Percentiles rank a stretch among this genome's conserved stretches.
phyloP scores from a whole-genome alignment of 2,329 filamentous ascomycete species.

The Elsinoe batatas region DNA sequence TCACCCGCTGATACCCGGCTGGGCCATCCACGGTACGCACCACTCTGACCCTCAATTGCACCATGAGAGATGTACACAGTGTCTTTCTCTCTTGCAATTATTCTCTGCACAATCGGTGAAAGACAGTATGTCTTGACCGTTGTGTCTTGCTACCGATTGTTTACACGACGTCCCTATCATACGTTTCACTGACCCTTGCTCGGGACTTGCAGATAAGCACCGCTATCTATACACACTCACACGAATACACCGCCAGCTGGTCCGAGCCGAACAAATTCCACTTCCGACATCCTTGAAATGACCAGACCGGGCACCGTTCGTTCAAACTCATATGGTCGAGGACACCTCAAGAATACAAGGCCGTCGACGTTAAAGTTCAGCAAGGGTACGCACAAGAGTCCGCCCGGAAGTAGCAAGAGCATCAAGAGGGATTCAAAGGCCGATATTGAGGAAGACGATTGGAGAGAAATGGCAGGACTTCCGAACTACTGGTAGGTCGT shows the following conservation, averaged over 20 bases:
- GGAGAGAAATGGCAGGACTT: slow-evolving; percentile 43
- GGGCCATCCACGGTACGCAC: slow-evolving; percentile 1
- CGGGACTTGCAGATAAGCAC: slow-evolving; percentile 7
- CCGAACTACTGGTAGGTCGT: slow-evolving; percentile 43
- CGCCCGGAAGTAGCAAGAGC: slow-evolving; percentile 18
- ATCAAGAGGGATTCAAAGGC: slow-evolving; percentile 15
- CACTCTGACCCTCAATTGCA: slow-evolving; percentile 3
- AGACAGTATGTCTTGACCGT: slow-evolving; percentile 10
- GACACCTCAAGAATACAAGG: slow-evolving; percentile 2
- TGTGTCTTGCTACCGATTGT: not conserved
- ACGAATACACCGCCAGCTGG: not conserved
- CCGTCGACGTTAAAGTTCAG: slow-evolving; percentile 8
- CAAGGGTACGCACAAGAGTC: slow-evolving; percentile 13
- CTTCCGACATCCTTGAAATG: slow-evolving; percentile 12
- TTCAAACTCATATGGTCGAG: slow-evolving; percentile 13
- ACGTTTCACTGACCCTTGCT: slow-evolving; percentile 6
- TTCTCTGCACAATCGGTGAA: not conserved
- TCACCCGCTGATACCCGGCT: slow-evolving; percentile 10
- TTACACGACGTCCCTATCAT: not conserved
- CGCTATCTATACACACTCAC: slow-evolving; percentile 4
- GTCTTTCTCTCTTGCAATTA: not conserved
- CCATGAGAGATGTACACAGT: slow-evolving; percentile 5
- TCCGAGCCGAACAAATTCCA: slow-evolving; percentile 13
- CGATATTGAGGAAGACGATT: slow-evolving; percentile 31
- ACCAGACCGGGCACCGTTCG: slow-evolving; percentile 7